A percentile compares a stretch with the other conserved stretches of the same genome.
Conservation (phyloP, 164 flowering plant species). For the Chimonanthus salicifolius region DNA sequence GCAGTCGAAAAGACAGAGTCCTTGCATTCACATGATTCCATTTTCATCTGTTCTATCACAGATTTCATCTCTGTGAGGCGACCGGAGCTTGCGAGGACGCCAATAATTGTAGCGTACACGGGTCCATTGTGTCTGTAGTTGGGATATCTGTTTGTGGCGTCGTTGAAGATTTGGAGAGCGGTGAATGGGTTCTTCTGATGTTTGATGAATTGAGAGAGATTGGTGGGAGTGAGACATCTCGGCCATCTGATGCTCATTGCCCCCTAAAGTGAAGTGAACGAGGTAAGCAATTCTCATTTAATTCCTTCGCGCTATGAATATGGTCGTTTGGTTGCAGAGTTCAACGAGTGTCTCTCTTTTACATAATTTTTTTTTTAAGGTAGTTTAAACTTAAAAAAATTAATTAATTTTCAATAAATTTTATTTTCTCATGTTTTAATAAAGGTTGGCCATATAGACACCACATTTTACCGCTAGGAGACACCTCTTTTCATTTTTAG, state of each 20-base stretch:
- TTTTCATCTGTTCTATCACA: slow-evolving; percentile 53
- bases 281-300: too few species aligned
- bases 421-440: too few species aligned
- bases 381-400: too few species aligned
- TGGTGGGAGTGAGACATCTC: slow-evolving; percentile 51
- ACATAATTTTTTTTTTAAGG: too few species aligned
- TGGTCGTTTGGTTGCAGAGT: too few species aligned
- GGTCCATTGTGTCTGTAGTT: slow-evolving; percentile 69
- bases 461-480: too few species aligned
- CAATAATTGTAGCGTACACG: slow-evolving; percentile 63
- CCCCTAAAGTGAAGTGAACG: too few species aligned
- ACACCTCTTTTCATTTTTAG: too few species aligned
- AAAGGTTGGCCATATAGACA: too few species aligned
- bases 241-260: slow-evolving; percentile 59
- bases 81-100: slow-evolving; percentile 45
- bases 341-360: too few species aligned
- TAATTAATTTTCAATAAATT: too few species aligned
- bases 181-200: slow-evolving; percentile 60
- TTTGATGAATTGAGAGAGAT: slow-evolving; percentile 47
- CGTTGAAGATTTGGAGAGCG: slow-evolving; percentile 58
- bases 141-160: slow-evolving; percentile 54
- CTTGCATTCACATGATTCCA: slow-evolving; percentile 61
- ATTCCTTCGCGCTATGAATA: too few species aligned
- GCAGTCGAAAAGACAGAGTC: slow-evolving; percentile 44
- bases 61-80: slow-evolving; percentile 49